Percentiles rank a stretch among this genome's conserved stretches.
These are phyloP conservation scores for Colletotrichum graminicola DNA, from an alignment of 2,329 filamentous ascomycete genomes.

Conservation along the genomic window DNA sequence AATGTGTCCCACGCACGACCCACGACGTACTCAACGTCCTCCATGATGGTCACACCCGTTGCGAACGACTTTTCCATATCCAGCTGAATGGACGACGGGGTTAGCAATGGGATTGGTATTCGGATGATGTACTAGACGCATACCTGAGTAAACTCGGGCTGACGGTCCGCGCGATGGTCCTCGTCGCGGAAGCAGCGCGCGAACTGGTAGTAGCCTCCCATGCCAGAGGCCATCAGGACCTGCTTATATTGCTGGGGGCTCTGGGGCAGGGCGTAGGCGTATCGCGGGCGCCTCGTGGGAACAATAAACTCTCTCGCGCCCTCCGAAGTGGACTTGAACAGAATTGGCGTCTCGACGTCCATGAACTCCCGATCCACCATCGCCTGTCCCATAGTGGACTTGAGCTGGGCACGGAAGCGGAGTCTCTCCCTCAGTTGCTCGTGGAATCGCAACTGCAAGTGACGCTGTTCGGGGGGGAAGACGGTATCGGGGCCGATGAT, in stretches of 20 bases:
- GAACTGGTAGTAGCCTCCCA: constrained; percentile 89
- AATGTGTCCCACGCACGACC: constrained; percentile 65
- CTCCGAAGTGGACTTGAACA: constrained; percentile 98
- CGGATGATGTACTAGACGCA: neutral
- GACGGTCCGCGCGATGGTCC: constrained; percentile 89
- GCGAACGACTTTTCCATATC: constrained; percentile 96
- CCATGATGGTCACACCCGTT: constrained; percentile 77
- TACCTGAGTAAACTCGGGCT: constrained; percentile 96
- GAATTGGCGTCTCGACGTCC: constrained; percentile 90
- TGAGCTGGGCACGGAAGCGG: constrained; percentile 73
- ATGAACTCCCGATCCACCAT: constrained; percentile 72
- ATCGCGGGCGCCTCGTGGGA: constrained; percentile 80
- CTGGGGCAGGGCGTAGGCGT: constrained; percentile 92
- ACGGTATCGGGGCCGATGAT: constrained; percentile 80
- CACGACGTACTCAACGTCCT: constrained; percentile 63
- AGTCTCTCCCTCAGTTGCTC: constrained; percentile 75
- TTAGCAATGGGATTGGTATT: neutral
- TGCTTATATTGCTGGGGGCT: constrained; percentile 99
- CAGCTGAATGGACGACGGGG: constrained; percentile 63
- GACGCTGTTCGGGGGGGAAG: constrained; percentile 80
- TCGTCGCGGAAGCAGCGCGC: constrained; percentile 96
- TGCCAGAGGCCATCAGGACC: constrained; percentile 92
- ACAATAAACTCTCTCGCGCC: constrained; percentile 95
- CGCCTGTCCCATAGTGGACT: constrained; percentile 63
- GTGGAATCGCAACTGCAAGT: constrained; percentile 87